phyloP scores from a whole-genome alignment of 805 yeast genomes.

The Spathaspora arborariae region DNA sequence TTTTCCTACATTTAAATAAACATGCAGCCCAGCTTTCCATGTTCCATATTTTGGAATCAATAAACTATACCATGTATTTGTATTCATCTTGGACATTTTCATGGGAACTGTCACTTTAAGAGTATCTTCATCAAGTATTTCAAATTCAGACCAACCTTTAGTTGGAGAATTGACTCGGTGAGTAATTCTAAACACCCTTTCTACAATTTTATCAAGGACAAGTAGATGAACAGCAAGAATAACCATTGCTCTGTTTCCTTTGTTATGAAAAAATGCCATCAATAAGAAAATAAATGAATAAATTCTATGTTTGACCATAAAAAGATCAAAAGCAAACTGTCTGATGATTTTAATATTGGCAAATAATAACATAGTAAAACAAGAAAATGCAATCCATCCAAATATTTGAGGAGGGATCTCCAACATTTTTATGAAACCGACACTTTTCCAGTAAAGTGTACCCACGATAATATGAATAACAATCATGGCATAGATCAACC shows the following conservation, averaged over 20 bases:
- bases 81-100: constrained; percentile 13
- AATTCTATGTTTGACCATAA: constrained; percentile 41
- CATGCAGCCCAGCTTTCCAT: constrained; percentile 50
- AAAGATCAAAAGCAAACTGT: constrained; percentile 39
- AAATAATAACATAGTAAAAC: constrained; percentile 33
- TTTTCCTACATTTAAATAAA: constrained; percentile 37
- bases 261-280: constrained; percentile 39
- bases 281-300: constrained; percentile 41
- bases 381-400: constrained; percentile 43
- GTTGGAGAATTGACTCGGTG: constrained; percentile 34
- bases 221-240: constrained; percentile 40
- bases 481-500: constrained; percentile 33
- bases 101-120: constrained; percentile 36
- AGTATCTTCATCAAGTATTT: constrained; percentile 39
- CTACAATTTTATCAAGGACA: constrained; percentile 38
- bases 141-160: constrained; percentile 35
- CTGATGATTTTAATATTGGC: constrained; percentile 34
- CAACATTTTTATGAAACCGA: constrained; percentile 37
- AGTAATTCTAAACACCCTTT: constrained; percentile 25
- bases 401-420: constrained; percentile 48
- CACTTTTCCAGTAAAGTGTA: constrained; percentile 37
- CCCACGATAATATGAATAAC: constrained; percentile 33
- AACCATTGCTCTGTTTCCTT: constrained; percentile 28
- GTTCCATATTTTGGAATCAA: constrained; percentile 34
- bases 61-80: constrained; percentile 22